These are phyloP conservation scores for Cytospora piceicola DNA, from an alignment of 2,329 filamentous ascomycete species.

Conservation along the genomic window DNA sequence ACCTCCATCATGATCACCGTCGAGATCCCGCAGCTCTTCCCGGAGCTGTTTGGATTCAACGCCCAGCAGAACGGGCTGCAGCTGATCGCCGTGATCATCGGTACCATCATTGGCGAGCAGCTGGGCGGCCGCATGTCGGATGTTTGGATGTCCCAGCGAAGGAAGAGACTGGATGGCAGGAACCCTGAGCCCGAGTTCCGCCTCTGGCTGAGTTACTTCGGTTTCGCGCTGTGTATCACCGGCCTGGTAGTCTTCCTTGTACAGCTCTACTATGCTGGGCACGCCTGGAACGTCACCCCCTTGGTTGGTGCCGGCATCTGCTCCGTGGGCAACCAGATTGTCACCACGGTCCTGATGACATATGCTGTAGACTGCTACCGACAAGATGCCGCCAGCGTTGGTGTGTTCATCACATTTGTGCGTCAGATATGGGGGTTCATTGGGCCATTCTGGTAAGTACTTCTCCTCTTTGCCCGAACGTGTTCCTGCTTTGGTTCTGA, in stretches of 20 bases:
- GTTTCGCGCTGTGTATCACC: slow-evolving; percentile 52
- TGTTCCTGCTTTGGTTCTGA: not conserved
- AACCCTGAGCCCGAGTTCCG: slow-evolving; percentile 53
- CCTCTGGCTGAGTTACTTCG: slow-evolving; percentile 61
- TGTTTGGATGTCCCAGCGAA: slow-evolving; percentile 52
- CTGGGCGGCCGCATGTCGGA: slow-evolving; percentile 58
- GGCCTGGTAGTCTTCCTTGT: slow-evolving; percentile 60
- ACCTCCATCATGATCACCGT: slow-evolving; percentile 57
- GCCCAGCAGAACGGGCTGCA: slow-evolving; percentile 62
- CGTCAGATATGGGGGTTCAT: slow-evolving; percentile 59
- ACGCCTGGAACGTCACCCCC: slow-evolving; percentile 60
- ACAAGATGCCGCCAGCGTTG: slow-evolving; percentile 56
- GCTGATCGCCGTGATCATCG: slow-evolving; percentile 60
- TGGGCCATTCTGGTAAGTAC: slow-evolving; percentile 41
- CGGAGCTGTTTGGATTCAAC: slow-evolving; percentile 59
- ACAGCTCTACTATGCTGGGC: slow-evolving; percentile 48
- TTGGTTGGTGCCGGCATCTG: slow-evolving; percentile 56
- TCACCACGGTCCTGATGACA: slow-evolving; percentile 63
- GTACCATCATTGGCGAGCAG: slow-evolving; percentile 61
- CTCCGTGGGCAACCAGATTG: slow-evolving; percentile 61
- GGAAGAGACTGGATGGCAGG: slow-evolving; percentile 36
- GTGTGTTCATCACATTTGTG: slow-evolving; percentile 62
- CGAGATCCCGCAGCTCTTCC: slow-evolving; percentile 63
- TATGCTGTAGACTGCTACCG: slow-evolving; percentile 63
- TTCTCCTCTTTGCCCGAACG: not conserved